Conservation (phyloP, 176 grass and related monocot species). For the Metroxylon sagu region DNA sequence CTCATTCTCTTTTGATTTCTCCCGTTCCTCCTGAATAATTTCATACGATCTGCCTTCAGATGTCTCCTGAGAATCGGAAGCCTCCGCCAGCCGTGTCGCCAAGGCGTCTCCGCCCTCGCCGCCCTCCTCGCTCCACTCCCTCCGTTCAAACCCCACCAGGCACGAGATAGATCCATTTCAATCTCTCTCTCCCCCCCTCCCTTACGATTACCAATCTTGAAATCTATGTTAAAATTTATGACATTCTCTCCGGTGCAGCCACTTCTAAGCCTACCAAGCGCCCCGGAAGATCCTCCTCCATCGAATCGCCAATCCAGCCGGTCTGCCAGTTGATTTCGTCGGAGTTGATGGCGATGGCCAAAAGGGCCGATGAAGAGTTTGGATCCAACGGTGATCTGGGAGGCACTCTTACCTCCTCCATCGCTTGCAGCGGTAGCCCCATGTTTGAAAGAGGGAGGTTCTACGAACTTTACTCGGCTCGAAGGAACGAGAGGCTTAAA, state of each 20-base stretch:
- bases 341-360: conserved; percentile 18
- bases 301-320: conserved; percentile 26
- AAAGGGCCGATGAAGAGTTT: conserved; percentile 26
- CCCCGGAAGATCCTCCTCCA: conserved; percentile 20
- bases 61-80: conserved; percentile 40
- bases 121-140: conserved; percentile 13
- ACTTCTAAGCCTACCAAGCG: conserved; percentile 32
- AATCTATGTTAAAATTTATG: background rate
- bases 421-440: conserved; percentile 23
- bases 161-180: conserved; percentile 2
- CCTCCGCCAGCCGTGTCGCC: conserved; percentile 59
- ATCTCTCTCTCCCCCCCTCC: too few species aligned
- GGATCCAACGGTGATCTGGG: conserved; percentile 12
- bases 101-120: conserved; percentile 66
- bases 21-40: background rate
- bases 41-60: background rate
- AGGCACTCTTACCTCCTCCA: conserved; percentile 16
- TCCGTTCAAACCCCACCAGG: conserved; percentile 34
- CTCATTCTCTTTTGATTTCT: too few species aligned
- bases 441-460: conserved; percentile 69
- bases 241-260: conserved; percentile 13
- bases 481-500: conserved; percentile 73
- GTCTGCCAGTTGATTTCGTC: conserved; percentile 20
- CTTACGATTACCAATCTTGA: background rate
- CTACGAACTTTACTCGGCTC: conserved; percentile 75